Evolutionary conservation across 2,329 filamentous ascomycete species (phyloP), one percentile per base, ranked within the genome.

Genomic region (Trichoderma endophyticum): DNA sequence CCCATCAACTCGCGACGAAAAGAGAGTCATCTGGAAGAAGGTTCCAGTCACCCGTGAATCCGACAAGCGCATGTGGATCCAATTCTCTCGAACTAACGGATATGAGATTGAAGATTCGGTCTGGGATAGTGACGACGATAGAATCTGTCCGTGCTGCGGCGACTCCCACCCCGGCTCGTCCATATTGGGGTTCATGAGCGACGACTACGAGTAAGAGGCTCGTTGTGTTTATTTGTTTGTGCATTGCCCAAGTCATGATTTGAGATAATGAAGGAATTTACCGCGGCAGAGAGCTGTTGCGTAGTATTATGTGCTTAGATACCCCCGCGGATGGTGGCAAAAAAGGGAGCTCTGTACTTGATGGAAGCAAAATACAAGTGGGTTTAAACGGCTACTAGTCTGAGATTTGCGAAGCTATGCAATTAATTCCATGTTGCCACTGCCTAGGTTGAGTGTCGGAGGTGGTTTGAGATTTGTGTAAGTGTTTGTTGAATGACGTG

Each of bases 1-100:
- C 4, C 72, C 76, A 34, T 85, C 84, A 3, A 76, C 73, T 26
- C 83, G 78, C 72, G 77, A 81, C n/a, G 82, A 83, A 21, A 83
- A 84, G 14, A 79, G 80, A 30, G 83, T 86, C 4, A 82, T 88
- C 24, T 88, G 86, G 85, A 88, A 87, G 76, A 82, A 79, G 14
- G 82, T 88, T 0, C 86, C 86, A 1, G 61, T 80, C 4, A 78
- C 78, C 21, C 82, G 84, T 21, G 83, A 84, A 70, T 75, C 73
- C 0, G 75, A 80, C 15, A 77, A 82, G 36, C 85, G 86, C 26
- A 76, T 79, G n/a, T 88, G 86, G 86, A 78, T 81, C 18, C 81
- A 86, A 43, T 88, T 88, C 74, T 83, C 80, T 64, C 79, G 82
- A 36, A 78, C 74, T 63, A 82, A 77, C 34, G 83, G 83, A 30